These are phyloP conservation scores for Galerina marginata DNA, from an alignment of 768 basidiomycete genomes.

Conservation along the genomic window DNA sequence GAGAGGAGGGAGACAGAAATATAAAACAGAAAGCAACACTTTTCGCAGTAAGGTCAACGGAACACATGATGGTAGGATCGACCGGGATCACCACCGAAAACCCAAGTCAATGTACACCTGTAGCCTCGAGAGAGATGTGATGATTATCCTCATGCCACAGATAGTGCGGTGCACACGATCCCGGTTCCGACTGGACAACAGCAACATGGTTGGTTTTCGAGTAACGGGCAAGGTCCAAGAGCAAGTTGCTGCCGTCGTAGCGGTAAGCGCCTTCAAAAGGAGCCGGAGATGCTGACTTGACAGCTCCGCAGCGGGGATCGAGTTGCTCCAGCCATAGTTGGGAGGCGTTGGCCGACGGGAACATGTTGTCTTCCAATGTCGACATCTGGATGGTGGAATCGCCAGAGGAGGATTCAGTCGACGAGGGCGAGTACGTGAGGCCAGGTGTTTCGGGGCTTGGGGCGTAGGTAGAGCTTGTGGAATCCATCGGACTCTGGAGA, in stretches of 20 bases:
- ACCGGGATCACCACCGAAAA: background rate
- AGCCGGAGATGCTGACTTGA: background rate
- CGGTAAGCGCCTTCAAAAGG: background rate
- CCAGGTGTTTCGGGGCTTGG: slow-evolving; percentile 60
- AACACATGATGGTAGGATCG: background rate
- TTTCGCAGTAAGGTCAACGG: background rate
- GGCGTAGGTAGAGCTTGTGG: background rate
- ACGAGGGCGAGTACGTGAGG: slow-evolving; percentile 63
- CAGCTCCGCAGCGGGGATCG: background rate
- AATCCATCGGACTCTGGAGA: no score
- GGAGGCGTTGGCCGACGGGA: slow-evolving; percentile 11
- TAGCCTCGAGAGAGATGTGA: slow-evolving; percentile 18
- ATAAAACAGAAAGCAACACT: slow-evolving; percentile 12
- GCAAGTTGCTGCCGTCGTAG: background rate
- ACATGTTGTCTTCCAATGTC: slow-evolving; percentile 51
- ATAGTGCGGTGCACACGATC: slow-evolving; percentile 12
- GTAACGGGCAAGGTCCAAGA: background rate
- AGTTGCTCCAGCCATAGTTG: slow-evolving; percentile 13
- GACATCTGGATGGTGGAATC: slow-evolving; percentile 64
- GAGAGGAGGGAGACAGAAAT: slow-evolving; percentile 27
- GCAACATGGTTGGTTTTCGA: background rate
- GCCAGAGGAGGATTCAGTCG: slow-evolving; percentile 59
- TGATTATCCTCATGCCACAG: slow-evolving; percentile 24
- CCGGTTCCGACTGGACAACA: slow-evolving; percentile 5
- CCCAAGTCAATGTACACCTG: slow-evolving; percentile 15